Evolutionary conservation across 73 alveolate genomes (phyloP).

Genomic region (Tetrahymena borealis): DNA sequence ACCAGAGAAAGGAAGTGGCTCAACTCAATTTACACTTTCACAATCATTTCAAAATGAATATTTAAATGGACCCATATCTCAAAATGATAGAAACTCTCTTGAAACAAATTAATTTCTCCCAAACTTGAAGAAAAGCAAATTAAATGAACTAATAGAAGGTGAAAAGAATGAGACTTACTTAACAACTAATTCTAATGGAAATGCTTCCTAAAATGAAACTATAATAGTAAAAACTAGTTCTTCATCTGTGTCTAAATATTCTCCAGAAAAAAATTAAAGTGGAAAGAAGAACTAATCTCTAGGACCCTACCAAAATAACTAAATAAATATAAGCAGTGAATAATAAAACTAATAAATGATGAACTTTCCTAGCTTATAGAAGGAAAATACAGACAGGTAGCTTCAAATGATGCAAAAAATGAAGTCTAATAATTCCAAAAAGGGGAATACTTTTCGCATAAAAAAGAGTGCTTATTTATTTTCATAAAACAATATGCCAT

Average conservation of each 20-base stretch:
- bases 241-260: not conserved
- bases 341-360: not conserved
- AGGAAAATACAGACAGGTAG: not conserved
- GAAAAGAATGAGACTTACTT: not conserved
- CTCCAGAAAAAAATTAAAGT: not conserved
- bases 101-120: not conserved
- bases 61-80: not conserved
- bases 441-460: not conserved
- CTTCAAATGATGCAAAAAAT: not conserved
- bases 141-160: not conserved
- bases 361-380: not conserved
- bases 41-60: not conserved
- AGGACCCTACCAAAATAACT: not conserved
- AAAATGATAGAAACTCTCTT: not conserved
- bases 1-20: not conserved
- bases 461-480: not conserved
- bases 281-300: not conserved
- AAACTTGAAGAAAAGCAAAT: not conserved
- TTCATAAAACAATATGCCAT: not conserved
- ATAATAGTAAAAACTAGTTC: not conserved
- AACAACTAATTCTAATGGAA: not conserved
- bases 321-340: not conserved
- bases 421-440: not conserved
- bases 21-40: not conserved
- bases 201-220: not conserved